Base-by-base conservation (phyloP, 1,139 yeast genomes). In the Hemisphaericaspora lyxosophila region DNA sequence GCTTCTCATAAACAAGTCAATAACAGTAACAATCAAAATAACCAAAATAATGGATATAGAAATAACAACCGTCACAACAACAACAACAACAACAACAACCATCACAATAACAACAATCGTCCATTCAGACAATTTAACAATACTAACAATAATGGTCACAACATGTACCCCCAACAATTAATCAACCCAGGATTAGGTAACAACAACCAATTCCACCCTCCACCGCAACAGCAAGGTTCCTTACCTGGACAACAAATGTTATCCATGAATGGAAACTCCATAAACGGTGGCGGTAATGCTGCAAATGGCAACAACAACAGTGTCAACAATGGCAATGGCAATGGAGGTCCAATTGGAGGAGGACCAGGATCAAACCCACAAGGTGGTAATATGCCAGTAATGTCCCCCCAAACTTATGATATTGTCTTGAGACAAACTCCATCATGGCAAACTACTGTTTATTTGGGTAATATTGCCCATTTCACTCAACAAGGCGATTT, bases 381-480 rank as follows among this genome's bases (percentile, higher is more conserved):
- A 26, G 12, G 12, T 13, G 31, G 25, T 24, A 44, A 50, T 24
- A 51, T 60, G 9, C 63, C 67, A 5, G 59, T 62, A 45, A 57
- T 66, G 62, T 59, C 73, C 2, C 82, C 82, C 6, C 82, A 76
- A 49, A 73, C 78, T 29, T 85, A 79, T 54, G 94, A 85, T 37
- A 68, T 78, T 39, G 84, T 86, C 34, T 66, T 85, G 46, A 75
- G 86, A 61, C 89, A 85, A 60, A 72, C 92, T 4, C 95, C 95
- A 29, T 73, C 75, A 36, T 83, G 88, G 88, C 86, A 85, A 59
- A 81, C 92, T n/a, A 87, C 96, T 3, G 94, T 88, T 14, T 88
- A 88, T 57, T 68, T 88, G 45, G 96, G 97, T 28, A 88, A 88
- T 57, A 73, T 88, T 51, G 83, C 95, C 23, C 90, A 83, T 49